Evolutionary conservation across 2,329 filamentous ascomycete genomes (phyloP).

Genomic region (Rhinocladiella similis): DNA sequence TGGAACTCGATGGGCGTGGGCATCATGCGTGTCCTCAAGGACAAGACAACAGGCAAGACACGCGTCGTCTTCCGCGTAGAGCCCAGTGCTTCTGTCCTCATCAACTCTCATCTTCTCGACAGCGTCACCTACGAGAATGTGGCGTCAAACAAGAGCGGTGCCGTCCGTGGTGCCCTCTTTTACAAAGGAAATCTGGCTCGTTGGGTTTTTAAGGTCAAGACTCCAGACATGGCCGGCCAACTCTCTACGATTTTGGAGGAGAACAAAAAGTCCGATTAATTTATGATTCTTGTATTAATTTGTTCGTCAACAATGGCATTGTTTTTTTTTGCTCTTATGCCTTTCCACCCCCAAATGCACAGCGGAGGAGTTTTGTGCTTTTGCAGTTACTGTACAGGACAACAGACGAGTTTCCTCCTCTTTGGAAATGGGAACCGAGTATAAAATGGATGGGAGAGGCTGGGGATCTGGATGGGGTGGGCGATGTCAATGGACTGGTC

Average conservation of each 20-base stretch:
- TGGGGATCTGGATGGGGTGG: no score
- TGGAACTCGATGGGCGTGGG: constrained; percentile 74
- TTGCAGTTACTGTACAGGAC: not conserved
- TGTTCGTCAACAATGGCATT: not conserved
- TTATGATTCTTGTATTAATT: constrained; percentile 1
- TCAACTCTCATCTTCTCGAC: constrained; percentile 67
- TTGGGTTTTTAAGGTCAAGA: constrained; percentile 30
- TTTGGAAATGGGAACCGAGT: no score
- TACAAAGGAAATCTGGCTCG: constrained; percentile 24
- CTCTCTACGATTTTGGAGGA: constrained; percentile 26
- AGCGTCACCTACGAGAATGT: constrained; percentile 55
- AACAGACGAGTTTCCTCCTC: not conserved
- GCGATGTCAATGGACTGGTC: no score
- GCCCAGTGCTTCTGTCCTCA: constrained; percentile 69
- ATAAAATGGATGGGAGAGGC: no score
- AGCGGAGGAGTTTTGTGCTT: constrained; percentile 15
- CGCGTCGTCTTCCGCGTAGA: constrained; percentile 74
- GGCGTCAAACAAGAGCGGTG: constrained; percentile 23
- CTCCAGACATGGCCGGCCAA: constrained; percentile 21
- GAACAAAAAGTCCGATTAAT: constrained; percentile 21
- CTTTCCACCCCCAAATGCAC: constrained; percentile 9
- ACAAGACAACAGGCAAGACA: constrained; percentile 67
- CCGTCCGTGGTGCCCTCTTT: constrained; percentile 26
- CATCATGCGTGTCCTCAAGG: constrained; percentile 68
- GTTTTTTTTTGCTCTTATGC: not conserved